A percentile compares a stretch with the other conserved stretches of the same genome.
Evolutionary conservation across 2,329 filamentous ascomycete species (phyloP).

Genomic region (Monosporascus sp.): DNA sequence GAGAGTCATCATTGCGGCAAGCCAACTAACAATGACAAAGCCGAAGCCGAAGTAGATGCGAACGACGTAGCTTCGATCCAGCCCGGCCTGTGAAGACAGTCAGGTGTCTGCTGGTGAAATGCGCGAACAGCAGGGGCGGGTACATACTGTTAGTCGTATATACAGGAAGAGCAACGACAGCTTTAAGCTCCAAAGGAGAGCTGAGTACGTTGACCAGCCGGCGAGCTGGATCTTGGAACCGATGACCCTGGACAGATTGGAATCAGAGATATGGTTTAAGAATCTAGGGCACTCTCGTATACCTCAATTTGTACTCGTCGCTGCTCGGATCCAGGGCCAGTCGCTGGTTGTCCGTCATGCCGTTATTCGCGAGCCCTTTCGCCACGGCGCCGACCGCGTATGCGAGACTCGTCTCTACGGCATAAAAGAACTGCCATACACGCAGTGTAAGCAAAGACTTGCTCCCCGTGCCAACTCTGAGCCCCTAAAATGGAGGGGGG

Average conservation of each 20-base stretch:
- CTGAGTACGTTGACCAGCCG: conserved; percentile 50
- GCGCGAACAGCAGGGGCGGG: background rate
- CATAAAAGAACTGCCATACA: conserved; percentile 41
- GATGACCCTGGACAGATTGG: conserved; percentile 28
- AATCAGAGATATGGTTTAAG: no score
- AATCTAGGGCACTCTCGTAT: background rate
- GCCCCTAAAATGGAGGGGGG: background rate
- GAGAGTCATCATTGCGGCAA: conserved; percentile 37
- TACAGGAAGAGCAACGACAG: conserved; percentile 51
- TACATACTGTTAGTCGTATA: conserved; percentile 38
- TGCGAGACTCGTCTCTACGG: conserved; percentile 42
- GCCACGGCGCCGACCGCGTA: conserved; percentile 43
- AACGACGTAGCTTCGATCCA: conserved; percentile 34
- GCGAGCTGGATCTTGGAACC: conserved; percentile 49
- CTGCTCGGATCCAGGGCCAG: conserved; percentile 34
- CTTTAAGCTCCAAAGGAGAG: conserved; percentile 49
- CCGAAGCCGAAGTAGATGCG: conserved; percentile 43
- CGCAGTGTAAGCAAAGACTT: background rate
- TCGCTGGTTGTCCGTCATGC: conserved; percentile 47
- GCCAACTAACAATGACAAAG: conserved; percentile 39
- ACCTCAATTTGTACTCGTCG: conserved; percentile 35
- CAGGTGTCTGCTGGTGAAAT: background rate
- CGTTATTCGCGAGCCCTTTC: conserved; percentile 48
- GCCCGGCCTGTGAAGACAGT: conserved; percentile 27
- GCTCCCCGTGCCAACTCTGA: conserved; percentile 2